Evolutionary conservation across 2,329 filamentous ascomycete genomes (phyloP), one percentile per base, ranked within the genome.

Genomic region (Coleophoma crateriformis): DNA sequence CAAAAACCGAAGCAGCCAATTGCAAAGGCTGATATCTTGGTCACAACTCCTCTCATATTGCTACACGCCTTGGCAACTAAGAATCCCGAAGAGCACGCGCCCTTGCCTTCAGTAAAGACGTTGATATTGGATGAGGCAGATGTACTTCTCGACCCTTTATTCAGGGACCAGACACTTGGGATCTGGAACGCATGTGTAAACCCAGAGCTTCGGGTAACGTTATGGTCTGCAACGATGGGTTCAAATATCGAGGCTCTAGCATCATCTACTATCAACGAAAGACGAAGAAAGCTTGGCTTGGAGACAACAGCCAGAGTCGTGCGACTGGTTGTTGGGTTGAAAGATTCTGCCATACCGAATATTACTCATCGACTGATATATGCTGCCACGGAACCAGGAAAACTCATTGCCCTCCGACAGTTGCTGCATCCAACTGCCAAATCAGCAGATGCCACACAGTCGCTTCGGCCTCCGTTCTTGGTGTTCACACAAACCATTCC

Each of bases 171-270:
- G 67, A 96, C 90, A 0, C 74, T 95, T 35, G 78, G 79, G 4
- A 84, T 97, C 54, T 96, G 91, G 90, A 79, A 81, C 39, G 81
- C 87, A 3, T 92, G 92, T 66, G 82, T 75, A 2, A 84, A 85
- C 57, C 74, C 81, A 3, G 69, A 76, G n/a, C 73, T 97, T 8
- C 80, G 84, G 20, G 76, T 90, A 3, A 89, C 87, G 10, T 84
- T 95, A 52, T 99, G 92, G 90, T 97, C 94, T 13, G 94, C 94
- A 13, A 99, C 94, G 0, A 96, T 99, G 85, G 90, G 88, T 3
- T 96, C 92, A 14, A 94, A 86, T 59, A 88, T 97, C 39, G 94
- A 99, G 70, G 76, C 84, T 17, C 74, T 96, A 7, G 80, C 89
- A 43, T 79, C 79, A 7, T 79, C 81, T n/a, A 85, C 84, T 13